Base-by-base conservation (phyloP, 1,284 basidiomycete species). In the Apiotrichum montevideense region DNA sequence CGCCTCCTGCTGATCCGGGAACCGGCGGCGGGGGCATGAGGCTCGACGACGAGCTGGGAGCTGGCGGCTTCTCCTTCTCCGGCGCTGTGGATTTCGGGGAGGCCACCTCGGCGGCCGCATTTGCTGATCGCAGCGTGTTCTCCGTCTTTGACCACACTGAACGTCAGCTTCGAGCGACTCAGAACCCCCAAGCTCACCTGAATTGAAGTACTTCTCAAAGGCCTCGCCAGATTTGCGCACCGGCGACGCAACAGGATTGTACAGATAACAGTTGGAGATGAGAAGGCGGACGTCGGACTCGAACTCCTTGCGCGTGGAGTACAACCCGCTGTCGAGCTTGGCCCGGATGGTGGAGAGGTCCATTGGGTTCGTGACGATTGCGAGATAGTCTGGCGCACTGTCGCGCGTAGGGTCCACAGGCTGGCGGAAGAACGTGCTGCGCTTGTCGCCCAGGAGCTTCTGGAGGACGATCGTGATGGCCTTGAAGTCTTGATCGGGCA, bases 291-390 rank as follows among this genome's bases (percentile, higher is more conserved):
- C 88, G 73, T 99, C 95, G 15, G 82, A 80, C 66, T 87, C 86
- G 71, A 98, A 95, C 21, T 82, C 87, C 68, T 87, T 85, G 29
- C 93, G 85, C 66, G 89, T 84, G 59, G 84, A 82, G 78, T 98
- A 98, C 50, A 73, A 67, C 0, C 92, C 92, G 58, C 83, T 84
- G 66, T 91, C 86, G 32, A 98, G 79, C 75, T 96, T 98, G 54
- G 88, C 88, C 21, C 81, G 80, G 79, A 96, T 89, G 0, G 92
- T 94, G 50, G 85, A 86, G 11, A 98, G 80, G 72, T 99, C 95
- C 90, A 99, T 98, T 0, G 96, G 95, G 13, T 87, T 81, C 72
- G 89, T 88, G 76, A 99, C 88, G 57, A 95, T 78, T 52, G 88
- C 85, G 66, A 92, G 91, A 75, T 98, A 98, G 63, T 88, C 86